Conservation (phyloP, 352 stramenopile species). For the Peronospora destructor region DNA sequence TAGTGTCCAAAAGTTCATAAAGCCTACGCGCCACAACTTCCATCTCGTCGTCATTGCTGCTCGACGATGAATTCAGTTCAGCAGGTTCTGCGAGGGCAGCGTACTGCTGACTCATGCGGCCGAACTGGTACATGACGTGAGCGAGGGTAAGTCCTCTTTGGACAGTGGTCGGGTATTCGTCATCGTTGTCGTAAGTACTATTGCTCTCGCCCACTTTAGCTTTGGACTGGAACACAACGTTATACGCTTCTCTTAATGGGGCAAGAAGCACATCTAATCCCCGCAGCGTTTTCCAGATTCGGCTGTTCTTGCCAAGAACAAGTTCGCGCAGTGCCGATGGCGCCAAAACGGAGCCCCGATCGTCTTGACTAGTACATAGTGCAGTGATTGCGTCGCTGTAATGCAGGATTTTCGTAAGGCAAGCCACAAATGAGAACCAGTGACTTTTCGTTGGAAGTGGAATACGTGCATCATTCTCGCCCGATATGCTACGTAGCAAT, state of each 20-base stretch:
- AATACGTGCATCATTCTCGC: conserved; percentile 37
- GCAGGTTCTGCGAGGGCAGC: conserved; percentile 25
- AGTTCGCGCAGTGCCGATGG: conserved; percentile 49
- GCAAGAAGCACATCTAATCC: conserved; percentile 38
- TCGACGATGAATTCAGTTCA: conserved; percentile 8
- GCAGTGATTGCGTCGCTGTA: conserved; percentile 51
- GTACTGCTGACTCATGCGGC: conserved; percentile 69
- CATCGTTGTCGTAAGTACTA: conserved; percentile 21
- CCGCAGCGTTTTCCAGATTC: conserved; percentile 39
- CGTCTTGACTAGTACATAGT: conserved; percentile 35
- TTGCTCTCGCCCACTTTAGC: conserved; percentile 9
- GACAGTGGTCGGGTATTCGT: conserved; percentile 27
- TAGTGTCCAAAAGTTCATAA: conserved; percentile 40
- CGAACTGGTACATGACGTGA: conserved; percentile 75
- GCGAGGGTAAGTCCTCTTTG: conserved; percentile 50
- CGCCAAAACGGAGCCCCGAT: conserved; percentile 6
- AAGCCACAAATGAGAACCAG: conserved; percentile 61
- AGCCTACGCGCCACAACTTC: conserved; percentile 38
- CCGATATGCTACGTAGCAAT: conserved; percentile 31
- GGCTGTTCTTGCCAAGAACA: conserved; percentile 41
- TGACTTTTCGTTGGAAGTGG: conserved; percentile 48
- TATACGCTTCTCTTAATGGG: conserved; percentile 59
- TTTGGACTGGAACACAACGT: conserved; percentile 42
- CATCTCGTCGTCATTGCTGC: conserved; percentile 11
- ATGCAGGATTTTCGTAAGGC: conserved; percentile 39